A percentile compares a stretch with the other conserved stretches of the same genome.
phyloP scores from a whole-genome alignment of 495 filamentous ascomycete genomes.

The Aspergillus baeticus region DNA sequence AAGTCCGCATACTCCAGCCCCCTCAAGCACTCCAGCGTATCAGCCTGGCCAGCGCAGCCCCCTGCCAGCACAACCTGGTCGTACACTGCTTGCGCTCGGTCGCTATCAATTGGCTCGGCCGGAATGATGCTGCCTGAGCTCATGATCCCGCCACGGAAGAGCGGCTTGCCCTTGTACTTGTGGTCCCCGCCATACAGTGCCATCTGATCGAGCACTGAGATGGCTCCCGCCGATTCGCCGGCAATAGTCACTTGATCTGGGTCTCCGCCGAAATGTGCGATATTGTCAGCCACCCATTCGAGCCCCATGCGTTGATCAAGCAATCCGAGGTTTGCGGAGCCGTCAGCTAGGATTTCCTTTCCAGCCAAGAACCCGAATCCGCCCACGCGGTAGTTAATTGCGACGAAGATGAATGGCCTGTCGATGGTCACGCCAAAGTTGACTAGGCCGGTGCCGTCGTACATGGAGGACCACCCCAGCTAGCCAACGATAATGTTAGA shows the following conservation, averaged over 20 bases:
- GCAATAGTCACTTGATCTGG: constrained; percentile 67
- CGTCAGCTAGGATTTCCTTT: constrained; percentile 63
- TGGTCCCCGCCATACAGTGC: constrained; percentile 65
- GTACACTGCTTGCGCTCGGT: constrained; percentile 62
- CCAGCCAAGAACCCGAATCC: constrained; percentile 72
- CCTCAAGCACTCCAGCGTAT: constrained; percentile 65
- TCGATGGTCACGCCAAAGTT: constrained; percentile 47
- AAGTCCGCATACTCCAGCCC: constrained; percentile 55
- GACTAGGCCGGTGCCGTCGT: constrained; percentile 57
- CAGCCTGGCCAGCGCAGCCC: constrained; percentile 53
- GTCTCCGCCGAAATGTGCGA: constrained; percentile 55
- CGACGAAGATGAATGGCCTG: constrained; percentile 69
- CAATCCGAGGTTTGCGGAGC: constrained; percentile 54
- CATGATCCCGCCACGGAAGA: constrained; percentile 74
- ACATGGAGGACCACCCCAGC: constrained; percentile 57
- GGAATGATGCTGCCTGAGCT: constrained; percentile 65
- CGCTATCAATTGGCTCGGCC: constrained; percentile 60
- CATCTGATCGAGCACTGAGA: constrained; percentile 72
- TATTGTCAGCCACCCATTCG: constrained; percentile 55
- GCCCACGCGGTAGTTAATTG: constrained; percentile 76
- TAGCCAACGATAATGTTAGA: too few relatives aligned
- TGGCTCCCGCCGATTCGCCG: constrained; percentile 71
- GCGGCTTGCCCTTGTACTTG: constrained; percentile 64
- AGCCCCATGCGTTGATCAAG: constrained; percentile 53
- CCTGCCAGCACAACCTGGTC: constrained; percentile 57